Conservation (phyloP, 805 yeast species). For the Torulaspora gathmanii region DNA sequence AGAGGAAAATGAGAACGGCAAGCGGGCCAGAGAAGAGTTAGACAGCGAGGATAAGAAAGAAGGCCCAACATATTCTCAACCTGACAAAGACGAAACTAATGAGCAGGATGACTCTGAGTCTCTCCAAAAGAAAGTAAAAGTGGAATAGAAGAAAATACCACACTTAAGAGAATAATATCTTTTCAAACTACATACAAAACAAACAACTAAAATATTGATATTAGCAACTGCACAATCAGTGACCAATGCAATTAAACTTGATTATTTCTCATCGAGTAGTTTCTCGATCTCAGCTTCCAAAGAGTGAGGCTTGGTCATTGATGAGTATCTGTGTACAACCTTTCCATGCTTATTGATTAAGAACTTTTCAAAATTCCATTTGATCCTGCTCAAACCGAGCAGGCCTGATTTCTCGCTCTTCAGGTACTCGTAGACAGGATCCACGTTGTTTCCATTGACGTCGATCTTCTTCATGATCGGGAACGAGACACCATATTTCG, state of each 20-base stretch:
- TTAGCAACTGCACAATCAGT: neutral
- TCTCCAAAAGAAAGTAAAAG: constrained; percentile 13
- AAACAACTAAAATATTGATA: neutral
- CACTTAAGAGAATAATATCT: neutral
- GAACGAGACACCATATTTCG: constrained; percentile 87
- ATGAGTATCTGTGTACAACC: constrained; percentile 57
- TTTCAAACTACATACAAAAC: neutral
- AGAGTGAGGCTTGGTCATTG: constrained; percentile 61
- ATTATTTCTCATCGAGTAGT: constrained; percentile 38
- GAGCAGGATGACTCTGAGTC: constrained; percentile 5
- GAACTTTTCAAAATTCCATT: constrained; percentile 81
- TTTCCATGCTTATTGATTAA: constrained; percentile 50
- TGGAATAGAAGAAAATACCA: constrained; percentile 5
- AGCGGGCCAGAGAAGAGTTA: constrained; percentile 24
- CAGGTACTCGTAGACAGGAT: constrained; percentile 74
- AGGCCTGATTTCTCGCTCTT: constrained; percentile 56
- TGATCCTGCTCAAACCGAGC: constrained; percentile 64
- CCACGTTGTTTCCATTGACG: constrained; percentile 79
- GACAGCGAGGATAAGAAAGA: constrained; percentile 6
- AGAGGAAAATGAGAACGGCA: constrained; percentile 31
- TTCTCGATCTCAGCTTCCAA: constrained; percentile 56
- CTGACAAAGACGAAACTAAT: neutral
- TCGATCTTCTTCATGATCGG: constrained; percentile 82
- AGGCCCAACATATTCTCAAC: neutral
- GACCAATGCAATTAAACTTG: neutral